Evolutionary conservation across 2,329 filamentous ascomycete genomes (phyloP), one percentile per base, ranked within the genome.

Genomic region (Phyllosticta paracitricarpa): DNA sequence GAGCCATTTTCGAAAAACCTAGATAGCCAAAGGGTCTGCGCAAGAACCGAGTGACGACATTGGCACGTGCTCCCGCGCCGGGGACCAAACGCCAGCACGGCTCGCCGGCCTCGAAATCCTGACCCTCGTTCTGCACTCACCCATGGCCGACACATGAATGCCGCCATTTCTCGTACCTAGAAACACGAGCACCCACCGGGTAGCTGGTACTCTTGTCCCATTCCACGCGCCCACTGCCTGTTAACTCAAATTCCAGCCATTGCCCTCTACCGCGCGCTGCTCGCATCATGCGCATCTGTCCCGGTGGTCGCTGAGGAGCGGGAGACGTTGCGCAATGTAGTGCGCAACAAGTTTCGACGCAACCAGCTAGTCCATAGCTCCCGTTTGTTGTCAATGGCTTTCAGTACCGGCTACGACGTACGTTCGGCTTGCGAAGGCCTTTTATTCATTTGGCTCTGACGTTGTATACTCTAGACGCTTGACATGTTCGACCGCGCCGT

Each of bases 191-290:
- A 73, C 74, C 62, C 81, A 84, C 72, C 77, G 81, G 63, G 71
- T 78, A 72, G 81, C 81, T 70, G 79, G 79, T 81, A 57, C 22
- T 30, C 12, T 5, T 5, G 4, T 30, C 22, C 52, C 19, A 61
- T 59, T 59, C 40, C 52, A 48, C 5, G 40, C 19, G 24, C 8
- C 48, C 17, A 51, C 26, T 5, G 12, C 57, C 26, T 22, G 35
- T 26, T 30, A n/a, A 48, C n/a, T 10, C 19, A 6, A 22, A 57
- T 6, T 19, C 10, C 61, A 87, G 86, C 84, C 69, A 80, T 89
- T 64, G 86, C 88, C 57, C 83, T 93, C 56, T 92, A 87, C 75
- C 82, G 86, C 64, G 84, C 87, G 40, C 82, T 93, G 61, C 75
- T 91, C 58, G 79, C 79, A 64, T 81, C 84, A 73, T 84, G 79